These are phyloP conservation scores for Podila epigama DNA, from an alignment of 192 early-diverging fungal genomes.

Conservation along the genomic window DNA sequence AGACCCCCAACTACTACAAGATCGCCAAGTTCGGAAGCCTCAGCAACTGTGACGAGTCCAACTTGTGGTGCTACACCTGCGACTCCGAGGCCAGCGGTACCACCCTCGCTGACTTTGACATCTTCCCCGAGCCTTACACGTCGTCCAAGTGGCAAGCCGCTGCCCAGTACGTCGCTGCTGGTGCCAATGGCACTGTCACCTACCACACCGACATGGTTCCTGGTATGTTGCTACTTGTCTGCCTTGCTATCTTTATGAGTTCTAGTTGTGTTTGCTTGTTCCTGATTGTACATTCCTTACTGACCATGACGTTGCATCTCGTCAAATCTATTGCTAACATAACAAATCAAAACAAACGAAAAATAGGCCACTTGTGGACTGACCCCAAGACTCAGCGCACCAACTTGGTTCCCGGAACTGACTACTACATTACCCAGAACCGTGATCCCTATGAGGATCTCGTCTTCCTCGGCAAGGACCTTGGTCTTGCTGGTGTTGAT, in stretches of 20 bases:
- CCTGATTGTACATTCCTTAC: no score
- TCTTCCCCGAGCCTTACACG: constrained; percentile 49
- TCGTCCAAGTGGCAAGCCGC: constrained; percentile 39
- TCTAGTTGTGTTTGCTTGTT: no score
- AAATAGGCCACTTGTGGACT: constrained; percentile 19
- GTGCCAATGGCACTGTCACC: constrained; percentile 21
- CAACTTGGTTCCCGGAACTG: constrained; percentile 35
- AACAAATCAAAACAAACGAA: background rate
- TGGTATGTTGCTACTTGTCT: background rate
- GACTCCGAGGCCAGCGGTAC: constrained; percentile 40
- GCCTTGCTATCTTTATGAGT: background rate
- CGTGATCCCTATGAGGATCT: constrained; percentile 49
- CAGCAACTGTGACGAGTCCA: constrained; percentile 31
- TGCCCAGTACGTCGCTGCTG: constrained; percentile 19
- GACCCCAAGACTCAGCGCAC: constrained; percentile 31
- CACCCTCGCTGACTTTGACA: constrained; percentile 39
- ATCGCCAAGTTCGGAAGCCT: constrained; percentile 35
- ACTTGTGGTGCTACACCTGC: constrained; percentile 53
- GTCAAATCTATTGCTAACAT: background rate
- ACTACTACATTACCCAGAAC: constrained; percentile 30
- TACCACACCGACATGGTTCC: constrained; percentile 45
- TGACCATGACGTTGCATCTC: no score
- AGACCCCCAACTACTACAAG: constrained; percentile 52
- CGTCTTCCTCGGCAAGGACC: constrained; percentile 46
- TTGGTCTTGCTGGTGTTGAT: constrained; percentile 46